phyloP scores from a whole-genome alignment of 1,284 basidiomycete genomes.

The Cerioporus squamosus region DNA sequence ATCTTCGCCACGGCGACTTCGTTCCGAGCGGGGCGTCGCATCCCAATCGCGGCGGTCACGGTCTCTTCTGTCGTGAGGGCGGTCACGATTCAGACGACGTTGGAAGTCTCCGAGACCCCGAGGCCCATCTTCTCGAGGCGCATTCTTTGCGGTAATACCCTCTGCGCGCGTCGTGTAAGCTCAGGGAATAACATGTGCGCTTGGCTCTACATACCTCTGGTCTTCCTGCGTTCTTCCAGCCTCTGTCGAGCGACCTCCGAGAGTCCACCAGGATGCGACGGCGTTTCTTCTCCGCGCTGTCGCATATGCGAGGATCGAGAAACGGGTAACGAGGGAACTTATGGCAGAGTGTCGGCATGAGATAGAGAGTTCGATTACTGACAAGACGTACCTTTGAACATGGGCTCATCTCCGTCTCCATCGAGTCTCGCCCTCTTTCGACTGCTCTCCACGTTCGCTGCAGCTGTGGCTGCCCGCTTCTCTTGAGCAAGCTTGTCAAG shows the following conservation, averaged over 20 bases:
- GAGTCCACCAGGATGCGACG: slow-evolving; percentile 90
- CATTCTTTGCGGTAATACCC: slow-evolving; percentile 62
- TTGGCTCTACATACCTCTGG: slow-evolving; percentile 53
- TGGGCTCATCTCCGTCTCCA: slow-evolving; percentile 57
- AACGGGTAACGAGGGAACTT: slow-evolving; percentile 78
- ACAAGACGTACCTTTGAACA: slow-evolving; percentile 77
- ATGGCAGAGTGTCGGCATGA: not conserved
- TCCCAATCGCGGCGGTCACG: slow-evolving; percentile 53
- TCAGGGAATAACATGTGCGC: not conserved
- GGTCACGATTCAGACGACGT: slow-evolving; percentile 67
- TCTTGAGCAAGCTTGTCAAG: slow-evolving; percentile 87
- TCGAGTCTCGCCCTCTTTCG: slow-evolving; percentile 73
- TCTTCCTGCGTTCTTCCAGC: slow-evolving; percentile 78
- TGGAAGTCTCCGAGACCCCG: slow-evolving; percentile 76
- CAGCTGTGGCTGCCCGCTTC: slow-evolving; percentile 70
- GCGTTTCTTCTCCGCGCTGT: slow-evolving; percentile 86
- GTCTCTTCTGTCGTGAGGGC: slow-evolving; percentile 32
- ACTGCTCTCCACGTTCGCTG: slow-evolving; percentile 46
- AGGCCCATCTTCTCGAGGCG: slow-evolving; percentile 57
- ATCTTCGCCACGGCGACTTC: slow-evolving; percentile 60
- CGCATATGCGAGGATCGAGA: slow-evolving; percentile 62
- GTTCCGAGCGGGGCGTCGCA: slow-evolving; percentile 70
- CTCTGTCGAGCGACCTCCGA: slow-evolving; percentile 73
- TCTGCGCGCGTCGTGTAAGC: slow-evolving; percentile 44
- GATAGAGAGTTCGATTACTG: not conserved